Percentiles rank a stretch among this genome's conserved stretches.
These are phyloP conservation scores for Martensiomyces pterosporus DNA, from an alignment of 192 early-diverging fungal species.

Conservation along the genomic window DNA sequence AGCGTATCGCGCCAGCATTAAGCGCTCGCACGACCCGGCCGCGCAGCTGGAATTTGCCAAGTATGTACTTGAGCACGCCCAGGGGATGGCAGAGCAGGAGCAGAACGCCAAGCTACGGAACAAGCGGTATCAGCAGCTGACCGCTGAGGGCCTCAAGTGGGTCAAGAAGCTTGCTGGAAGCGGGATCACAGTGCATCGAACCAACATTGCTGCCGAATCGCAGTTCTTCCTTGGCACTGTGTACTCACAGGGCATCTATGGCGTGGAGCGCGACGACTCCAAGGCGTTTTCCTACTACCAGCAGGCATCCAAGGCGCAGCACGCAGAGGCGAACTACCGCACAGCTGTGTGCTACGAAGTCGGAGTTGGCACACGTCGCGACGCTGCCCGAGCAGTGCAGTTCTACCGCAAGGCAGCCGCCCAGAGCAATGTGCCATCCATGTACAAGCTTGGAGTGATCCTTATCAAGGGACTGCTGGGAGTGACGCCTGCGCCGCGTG, in stretches of 20 bases:
- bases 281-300: conserved; percentile 88
- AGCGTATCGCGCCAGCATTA: conserved; percentile 43
- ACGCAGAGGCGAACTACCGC: conserved; percentile 89
- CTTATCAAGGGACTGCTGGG: conserved; percentile 80
- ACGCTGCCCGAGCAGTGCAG: conserved; percentile 74
- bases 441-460: conserved; percentile 97
- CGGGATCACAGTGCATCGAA: conserved; percentile 60
- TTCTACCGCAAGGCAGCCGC: conserved; percentile 92
- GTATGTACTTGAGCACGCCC: conserved; percentile 76
- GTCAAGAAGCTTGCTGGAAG: conserved; percentile 77
- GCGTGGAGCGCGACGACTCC: conserved; percentile 75
- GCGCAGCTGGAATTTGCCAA: conserved; percentile 84
- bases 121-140: conserved; percentile 68
- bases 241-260: conserved; percentile 81
- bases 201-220: conserved; percentile 78
- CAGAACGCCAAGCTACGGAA: conserved; percentile 62
- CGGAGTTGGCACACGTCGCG: conserved; percentile 87
- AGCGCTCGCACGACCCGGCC: conserved; percentile 61
- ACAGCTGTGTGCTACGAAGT: conserved; percentile 95
- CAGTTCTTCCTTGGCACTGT: conserved; percentile 89
- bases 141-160: conserved; percentile 78
- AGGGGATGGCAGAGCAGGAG: conserved; percentile 60
- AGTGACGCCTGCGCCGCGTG: conserved; percentile 72
- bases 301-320: conserved; percentile 88
- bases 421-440: conserved; percentile 85